Conservation (phyloP, 2,329 filamentous ascomycete genomes). For the Colletotrichum shisoi region DNA sequence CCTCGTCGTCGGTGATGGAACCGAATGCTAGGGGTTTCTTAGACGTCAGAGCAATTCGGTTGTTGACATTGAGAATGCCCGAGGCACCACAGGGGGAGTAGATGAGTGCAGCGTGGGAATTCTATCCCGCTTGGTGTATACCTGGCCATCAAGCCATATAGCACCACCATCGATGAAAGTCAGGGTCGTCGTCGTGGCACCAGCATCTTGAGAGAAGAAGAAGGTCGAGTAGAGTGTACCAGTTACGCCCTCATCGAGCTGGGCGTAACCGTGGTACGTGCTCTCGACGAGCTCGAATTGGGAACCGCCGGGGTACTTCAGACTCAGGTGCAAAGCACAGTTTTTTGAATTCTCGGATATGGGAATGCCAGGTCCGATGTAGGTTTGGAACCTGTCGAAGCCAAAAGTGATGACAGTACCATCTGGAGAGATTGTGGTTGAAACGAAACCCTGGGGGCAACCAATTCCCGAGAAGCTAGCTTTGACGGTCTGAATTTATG, state of each 20-base stretch:
- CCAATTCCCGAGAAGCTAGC: conserved; percentile 55
- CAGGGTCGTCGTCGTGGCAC: conserved; percentile 54
- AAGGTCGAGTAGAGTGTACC: conserved; percentile 58
- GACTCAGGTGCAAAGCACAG: conserved; percentile 57
- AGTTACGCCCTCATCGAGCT: conserved; percentile 55
- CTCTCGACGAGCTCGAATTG: conserved; percentile 57
- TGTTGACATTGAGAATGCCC: conserved; percentile 56
- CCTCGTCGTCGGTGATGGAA: conserved; percentile 52
- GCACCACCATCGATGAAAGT: conserved; percentile 55
- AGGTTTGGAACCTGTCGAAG: conserved; percentile 58
- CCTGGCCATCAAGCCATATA: conserved; percentile 53
- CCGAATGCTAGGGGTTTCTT: conserved; percentile 47
- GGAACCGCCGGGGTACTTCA: conserved; percentile 58
- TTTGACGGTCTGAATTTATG: conserved; percentile 52
- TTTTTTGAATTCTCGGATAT: conserved; percentile 54
- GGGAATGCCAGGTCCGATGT: conserved; percentile 54
- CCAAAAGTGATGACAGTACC: conserved; percentile 58
- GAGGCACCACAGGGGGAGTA: conserved; percentile 56
- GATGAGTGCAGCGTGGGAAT: conserved; percentile 56
- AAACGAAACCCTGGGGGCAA: conserved; percentile 55
- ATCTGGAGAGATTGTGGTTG: conserved; percentile 54
- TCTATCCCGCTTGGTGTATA: conserved; percentile 57
- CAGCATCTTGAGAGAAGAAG: conserved; percentile 57
- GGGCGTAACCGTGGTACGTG: conserved; percentile 59
- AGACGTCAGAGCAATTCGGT: conserved; percentile 49